Evolutionary conservation across 2,329 filamentous ascomycete genomes (phyloP).

Genomic region (Botrytis fragariae): DNA sequence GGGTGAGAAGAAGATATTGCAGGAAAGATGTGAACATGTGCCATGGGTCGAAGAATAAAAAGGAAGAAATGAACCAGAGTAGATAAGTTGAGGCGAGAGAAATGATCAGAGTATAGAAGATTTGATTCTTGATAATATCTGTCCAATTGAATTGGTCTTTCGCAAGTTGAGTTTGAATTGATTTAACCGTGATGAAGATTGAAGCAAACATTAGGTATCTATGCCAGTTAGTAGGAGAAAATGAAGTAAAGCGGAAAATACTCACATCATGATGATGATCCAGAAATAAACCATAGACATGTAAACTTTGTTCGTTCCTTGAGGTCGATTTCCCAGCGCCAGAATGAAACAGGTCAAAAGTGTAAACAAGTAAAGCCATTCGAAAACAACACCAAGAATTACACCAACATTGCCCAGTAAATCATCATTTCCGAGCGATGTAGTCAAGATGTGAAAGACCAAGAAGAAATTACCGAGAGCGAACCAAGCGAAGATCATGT

Average conservation of each 20-base stretch:
- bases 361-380: slow-evolving; percentile 92
- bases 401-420: slow-evolving; percentile 75
- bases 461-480: slow-evolving; percentile 98
- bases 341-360: slow-evolving; percentile 94
- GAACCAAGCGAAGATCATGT: slow-evolving; percentile 96
- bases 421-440: slow-evolving; percentile 68
- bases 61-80: slow-evolving; percentile 93
- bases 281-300: slow-evolving; percentile 99
- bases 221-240: slow-evolving; percentile 22
- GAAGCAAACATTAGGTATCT: slow-evolving; percentile 93
- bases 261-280: slow-evolving; percentile 88
- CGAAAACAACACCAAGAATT: slow-evolving; percentile 84
- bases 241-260: slow-evolving; percentile 25
- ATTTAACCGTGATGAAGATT: slow-evolving; percentile 86
- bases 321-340: slow-evolving; percentile 88
- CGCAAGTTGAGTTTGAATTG: slow-evolving; percentile 69
- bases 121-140: slow-evolving; percentile 71
- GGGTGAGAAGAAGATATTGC: slow-evolving; percentile 91
- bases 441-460: slow-evolving; percentile 96
- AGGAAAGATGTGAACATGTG: slow-evolving; percentile 93
- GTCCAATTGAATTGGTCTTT: slow-evolving; percentile 63
- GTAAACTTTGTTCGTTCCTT: slow-evolving; percentile 91
- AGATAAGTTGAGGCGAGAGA: slow-evolving; percentile 86
- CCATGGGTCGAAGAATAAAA: slow-evolving; percentile 97
- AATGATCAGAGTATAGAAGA: slow-evolving; percentile 93